A percentile compares a stretch with the other conserved stretches of the same genome.
phyloP scores from a whole-genome alignment of 2,329 filamentous ascomycete species.

The Arthroderma sp. region DNA sequence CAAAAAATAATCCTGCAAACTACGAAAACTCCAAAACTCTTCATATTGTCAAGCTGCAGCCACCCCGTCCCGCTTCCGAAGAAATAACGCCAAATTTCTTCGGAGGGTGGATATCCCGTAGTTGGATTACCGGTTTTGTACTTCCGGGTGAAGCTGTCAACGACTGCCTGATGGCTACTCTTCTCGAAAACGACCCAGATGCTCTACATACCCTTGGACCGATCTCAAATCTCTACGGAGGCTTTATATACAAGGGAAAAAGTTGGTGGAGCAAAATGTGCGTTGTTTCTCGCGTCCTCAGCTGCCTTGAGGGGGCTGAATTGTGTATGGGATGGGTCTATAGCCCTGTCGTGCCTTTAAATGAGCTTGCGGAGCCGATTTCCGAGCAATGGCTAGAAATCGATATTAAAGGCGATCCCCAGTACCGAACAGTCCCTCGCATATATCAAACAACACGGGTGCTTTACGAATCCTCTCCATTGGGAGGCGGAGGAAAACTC shows the following conservation, averaged over 20 bases:
- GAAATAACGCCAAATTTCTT: conserved; percentile 17
- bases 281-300: conserved; percentile 41
- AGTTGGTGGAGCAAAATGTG: conserved; percentile 47
- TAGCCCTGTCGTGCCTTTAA: conserved; percentile 27
- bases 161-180: conserved; percentile 42
- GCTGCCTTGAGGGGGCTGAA: conserved; percentile 29
- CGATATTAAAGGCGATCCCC: conserved; percentile 20
- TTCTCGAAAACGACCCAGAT: conserved; percentile 41
- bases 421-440: conserved; percentile 23
- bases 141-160: conserved; percentile 41
- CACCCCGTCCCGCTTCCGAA: neutral
- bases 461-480: conserved; percentile 26
- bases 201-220: conserved; percentile 38
- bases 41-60: conserved; percentile 18
- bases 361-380: conserved; percentile 17
- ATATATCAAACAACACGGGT: conserved; percentile 32
- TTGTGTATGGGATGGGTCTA: conserved; percentile 46
- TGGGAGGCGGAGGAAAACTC: conserved; percentile 26
- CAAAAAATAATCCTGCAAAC: conserved; percentile 9
- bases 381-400: conserved; percentile 39
- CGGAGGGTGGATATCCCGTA: conserved; percentile 43
- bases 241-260: conserved; percentile 37
- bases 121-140: conserved; percentile 42
- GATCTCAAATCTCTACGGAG: conserved; percentile 40
- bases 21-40: conserved; percentile 19